Conservation (phyloP, 257 asterid species). For the Perilla frutescens region DNA sequence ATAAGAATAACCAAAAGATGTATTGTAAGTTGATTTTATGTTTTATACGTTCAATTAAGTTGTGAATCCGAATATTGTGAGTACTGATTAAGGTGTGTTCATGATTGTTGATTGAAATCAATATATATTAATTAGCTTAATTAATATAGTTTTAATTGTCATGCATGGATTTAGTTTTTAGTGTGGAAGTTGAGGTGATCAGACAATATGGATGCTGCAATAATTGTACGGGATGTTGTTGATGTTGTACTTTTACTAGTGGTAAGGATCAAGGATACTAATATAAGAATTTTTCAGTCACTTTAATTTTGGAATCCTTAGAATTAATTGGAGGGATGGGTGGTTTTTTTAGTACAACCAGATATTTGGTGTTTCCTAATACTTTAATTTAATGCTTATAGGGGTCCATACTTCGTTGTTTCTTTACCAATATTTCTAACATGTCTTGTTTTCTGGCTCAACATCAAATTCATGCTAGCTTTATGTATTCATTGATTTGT, state of each 20-base stretch:
- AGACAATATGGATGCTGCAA: slow-evolving; percentile 32
- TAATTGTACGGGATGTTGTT: slow-evolving; percentile 31
- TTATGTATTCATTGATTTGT: neutral
- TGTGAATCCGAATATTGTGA: too few relatives aligned
- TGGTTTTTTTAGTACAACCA: neutral
- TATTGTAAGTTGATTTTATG: too few relatives aligned
- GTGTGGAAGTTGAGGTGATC: neutral
- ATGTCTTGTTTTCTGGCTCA: neutral
- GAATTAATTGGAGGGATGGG: slow-evolving; percentile 1
- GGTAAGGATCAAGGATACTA: slow-evolving; percentile 9
- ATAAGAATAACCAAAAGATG: too few relatives aligned
- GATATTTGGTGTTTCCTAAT: slow-evolving; percentile 24
- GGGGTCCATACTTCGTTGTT: neutral
- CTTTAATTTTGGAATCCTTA: slow-evolving; percentile 41
- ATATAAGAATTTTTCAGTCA: slow-evolving; percentile 30
- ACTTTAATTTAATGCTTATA: slow-evolving; percentile 13
- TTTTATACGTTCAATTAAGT: too few relatives aligned
- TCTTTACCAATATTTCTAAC: neutral
- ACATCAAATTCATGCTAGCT: too few relatives aligned
- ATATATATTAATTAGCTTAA: too few relatives aligned
- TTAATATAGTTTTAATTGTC: too few relatives aligned
- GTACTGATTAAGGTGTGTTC: too few relatives aligned
- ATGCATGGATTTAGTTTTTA: neutral
- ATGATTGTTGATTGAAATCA: too few relatives aligned
- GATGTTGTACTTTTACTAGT: slow-evolving; percentile 33